A percentile compares a stretch with the other conserved stretches of the same genome.
Evolutionary conservation across 768 basidiomycete species (phyloP).

Genomic region (Holtermanniella nyarrowii): DNA sequence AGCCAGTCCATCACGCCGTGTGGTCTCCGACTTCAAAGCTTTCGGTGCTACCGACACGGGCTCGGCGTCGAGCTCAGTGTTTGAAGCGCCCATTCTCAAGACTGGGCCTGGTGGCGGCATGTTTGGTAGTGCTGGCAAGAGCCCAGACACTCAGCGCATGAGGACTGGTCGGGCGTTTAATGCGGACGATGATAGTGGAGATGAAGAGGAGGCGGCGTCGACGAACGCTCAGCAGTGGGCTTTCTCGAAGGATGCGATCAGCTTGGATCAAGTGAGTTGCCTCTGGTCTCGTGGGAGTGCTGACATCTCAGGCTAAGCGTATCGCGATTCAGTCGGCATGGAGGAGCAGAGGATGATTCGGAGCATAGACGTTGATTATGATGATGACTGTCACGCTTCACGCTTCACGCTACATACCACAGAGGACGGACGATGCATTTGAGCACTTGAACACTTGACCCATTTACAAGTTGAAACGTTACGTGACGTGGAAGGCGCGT

Average conservation of each 20-base stretch:
- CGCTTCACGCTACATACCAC: no score
- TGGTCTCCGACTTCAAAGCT: constrained; percentile 56
- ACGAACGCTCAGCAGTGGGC: constrained; percentile 30
- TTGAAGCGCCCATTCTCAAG: constrained; percentile 52
- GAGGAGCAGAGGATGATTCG: background rate
- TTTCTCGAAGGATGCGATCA: constrained; percentile 59
- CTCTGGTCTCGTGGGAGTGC: background rate
- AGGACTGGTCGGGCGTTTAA: constrained; percentile 44
- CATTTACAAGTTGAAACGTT: no score
- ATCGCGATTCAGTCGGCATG: constrained; percentile 35
- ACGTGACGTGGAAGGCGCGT: no score
- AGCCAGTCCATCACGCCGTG: constrained; percentile 70
- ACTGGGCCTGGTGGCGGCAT: constrained; percentile 33
- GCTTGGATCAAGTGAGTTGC: constrained; percentile 72
- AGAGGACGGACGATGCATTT: no score
- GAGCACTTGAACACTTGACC: no score
- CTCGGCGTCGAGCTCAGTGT: constrained; percentile 63
- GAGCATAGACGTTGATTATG: background rate
- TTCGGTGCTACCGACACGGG: constrained; percentile 54
- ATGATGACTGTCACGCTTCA: background rate
- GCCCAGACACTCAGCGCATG: constrained; percentile 22
- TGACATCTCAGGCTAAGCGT: constrained; percentile 32
- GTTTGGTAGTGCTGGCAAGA: constrained; percentile 24
- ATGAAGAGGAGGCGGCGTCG: constrained; percentile 45
- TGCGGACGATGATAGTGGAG: constrained; percentile 66